Conservation (phyloP, 345 rosid species). For the Syzygium jambos region DNA sequence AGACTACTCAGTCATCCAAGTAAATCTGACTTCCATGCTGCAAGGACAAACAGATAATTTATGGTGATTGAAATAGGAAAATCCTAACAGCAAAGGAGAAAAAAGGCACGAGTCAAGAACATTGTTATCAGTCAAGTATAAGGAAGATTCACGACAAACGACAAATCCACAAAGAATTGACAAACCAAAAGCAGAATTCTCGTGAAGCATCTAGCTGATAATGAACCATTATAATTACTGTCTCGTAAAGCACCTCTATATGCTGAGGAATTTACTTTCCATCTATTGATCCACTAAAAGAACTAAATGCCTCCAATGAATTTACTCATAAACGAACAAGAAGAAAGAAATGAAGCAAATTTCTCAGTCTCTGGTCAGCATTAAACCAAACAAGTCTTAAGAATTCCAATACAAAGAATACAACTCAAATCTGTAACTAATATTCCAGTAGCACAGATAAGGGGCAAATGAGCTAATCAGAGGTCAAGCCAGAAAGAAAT, state of each 20-base stretch:
- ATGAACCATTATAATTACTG: background rate
- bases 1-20: background rate
- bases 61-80: background rate
- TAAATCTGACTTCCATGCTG: background rate
- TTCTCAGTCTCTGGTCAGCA: background rate
- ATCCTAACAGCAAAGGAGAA: background rate
- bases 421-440: background rate
- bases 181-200: background rate
- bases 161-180: background rate
- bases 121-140: background rate
- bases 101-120: background rate
- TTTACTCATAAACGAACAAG: background rate
- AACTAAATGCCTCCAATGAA: background rate
- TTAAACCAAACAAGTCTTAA: background rate
- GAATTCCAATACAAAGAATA: background rate
- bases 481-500: slow-evolving; percentile 1
- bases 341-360: background rate
- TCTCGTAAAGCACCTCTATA: background rate
- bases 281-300: background rate
- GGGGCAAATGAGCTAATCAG: background rate
- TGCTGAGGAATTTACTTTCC: background rate
- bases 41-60: background rate
- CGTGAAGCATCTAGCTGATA: background rate
- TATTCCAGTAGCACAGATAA: background rate
- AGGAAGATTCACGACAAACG: background rate